phyloP scores from a whole-genome alignment of 2,329 filamentous ascomycete species.

The Cladorrhinum sp. region DNA sequence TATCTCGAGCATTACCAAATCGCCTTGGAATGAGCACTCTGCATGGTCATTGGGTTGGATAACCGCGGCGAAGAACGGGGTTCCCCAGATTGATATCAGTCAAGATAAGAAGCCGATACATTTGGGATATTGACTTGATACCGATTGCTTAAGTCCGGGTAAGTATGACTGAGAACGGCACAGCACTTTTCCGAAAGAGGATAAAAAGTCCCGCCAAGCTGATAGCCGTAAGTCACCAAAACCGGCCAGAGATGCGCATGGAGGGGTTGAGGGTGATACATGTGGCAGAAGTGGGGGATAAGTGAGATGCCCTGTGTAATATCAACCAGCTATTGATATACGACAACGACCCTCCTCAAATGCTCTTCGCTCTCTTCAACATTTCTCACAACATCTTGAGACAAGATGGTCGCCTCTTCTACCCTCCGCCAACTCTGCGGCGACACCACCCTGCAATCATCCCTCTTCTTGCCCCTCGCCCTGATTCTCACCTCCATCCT shows the following conservation, averaged over 20 bases:
- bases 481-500: not conserved
- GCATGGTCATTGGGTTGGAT: conserved; percentile 25
- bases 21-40: conserved; percentile 22
- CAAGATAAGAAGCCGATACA: not conserved
- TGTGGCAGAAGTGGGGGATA: not conserved
- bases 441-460: not conserved
- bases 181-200: conserved; percentile 14
- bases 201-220: conserved; percentile 19
- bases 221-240: conserved; percentile 1
- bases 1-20: conserved; percentile 11
- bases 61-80: not conserved
- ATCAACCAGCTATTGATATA: not conserved
- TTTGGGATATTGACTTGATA: not conserved
- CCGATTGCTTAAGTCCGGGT: not conserved
- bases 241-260: not conserved
- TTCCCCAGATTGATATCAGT: not conserved
- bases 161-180: not conserved
- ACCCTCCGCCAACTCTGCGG: conserved; percentile 4
- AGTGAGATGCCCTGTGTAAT: not conserved
- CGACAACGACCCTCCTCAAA: not conserved
- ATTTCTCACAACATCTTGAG: not conserved
- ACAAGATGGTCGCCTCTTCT: not conserved
- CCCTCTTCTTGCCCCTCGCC: not conserved
- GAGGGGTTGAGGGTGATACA: not conserved
- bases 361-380: not conserved